Evolutionary conservation across 306 rosid species (phyloP), one percentile per base, ranked within the genome.

Genomic region (Luffa acutangula): DNA sequence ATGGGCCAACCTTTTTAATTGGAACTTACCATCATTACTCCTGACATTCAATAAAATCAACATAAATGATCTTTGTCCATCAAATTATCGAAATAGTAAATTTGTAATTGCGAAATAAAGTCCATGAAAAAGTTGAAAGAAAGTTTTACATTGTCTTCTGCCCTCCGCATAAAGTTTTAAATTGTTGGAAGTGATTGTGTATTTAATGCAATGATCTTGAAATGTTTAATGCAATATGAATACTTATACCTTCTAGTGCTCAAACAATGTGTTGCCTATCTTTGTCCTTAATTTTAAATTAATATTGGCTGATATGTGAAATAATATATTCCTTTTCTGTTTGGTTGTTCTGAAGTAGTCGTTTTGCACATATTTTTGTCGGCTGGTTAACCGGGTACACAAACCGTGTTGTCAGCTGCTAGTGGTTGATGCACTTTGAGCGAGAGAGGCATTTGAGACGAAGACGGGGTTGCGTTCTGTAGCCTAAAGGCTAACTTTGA

Each of bases 21-120:
- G 78, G 78, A 73, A 33, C 78, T 73, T 49, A 73, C 78, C 36
- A 73, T 33, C 78, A 75, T 75, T 75, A 75, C 78, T 75, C 43
- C 78, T 73, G 59, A 33, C 60, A 31, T 18, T 73, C 78, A 31
- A 49, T 51, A 31, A 25, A 72, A 73, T 46, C 6, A 33, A 33
- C 60, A 73, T 73, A 73, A 73, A 73, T 51, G 14, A 73, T 73
- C 13, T 46, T 31, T 73, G 43, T 49, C 42, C 77, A 48, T 25
- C 43, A 14, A 31, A 48, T 72, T 15, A 25, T 14, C 5, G 41
- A 20, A 71, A 21, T 43, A 71, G 4, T n/a, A 25, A 45, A 71
- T 45, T 5, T 45, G 21, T 48, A 25, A 45, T 11, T 71, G 2
- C 57, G 49, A 49, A 33, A 73, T 73, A 48, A 73, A 14, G 14